phyloP scores from a whole-genome alignment of 2,329 filamentous ascomycete genomes.

The Pseudophaeomoniella oleicola region DNA sequence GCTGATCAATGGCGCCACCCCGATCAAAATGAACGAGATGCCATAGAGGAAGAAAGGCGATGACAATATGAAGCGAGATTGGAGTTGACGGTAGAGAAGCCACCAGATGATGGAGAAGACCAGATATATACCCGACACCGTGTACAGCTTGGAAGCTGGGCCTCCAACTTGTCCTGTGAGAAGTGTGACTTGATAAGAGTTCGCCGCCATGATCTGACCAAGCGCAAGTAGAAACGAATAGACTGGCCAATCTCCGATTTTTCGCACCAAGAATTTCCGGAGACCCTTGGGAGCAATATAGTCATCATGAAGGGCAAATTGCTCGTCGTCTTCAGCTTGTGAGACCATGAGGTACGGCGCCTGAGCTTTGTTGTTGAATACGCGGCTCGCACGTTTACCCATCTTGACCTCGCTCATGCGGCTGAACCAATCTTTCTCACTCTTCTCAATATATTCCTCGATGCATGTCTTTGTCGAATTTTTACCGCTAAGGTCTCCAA shows the following conservation, averaged over 20 bases:
- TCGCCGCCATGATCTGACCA: conserved; percentile 39
- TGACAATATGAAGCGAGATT: conserved; percentile 34
- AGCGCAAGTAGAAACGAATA: conserved; percentile 38
- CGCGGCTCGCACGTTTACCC: conserved; percentile 11
- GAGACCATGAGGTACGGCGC: neutral
- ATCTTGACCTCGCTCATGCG: conserved; percentile 36
- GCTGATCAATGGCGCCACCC: conserved; percentile 31
- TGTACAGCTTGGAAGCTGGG: conserved; percentile 35
- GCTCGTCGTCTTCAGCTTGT: neutral
- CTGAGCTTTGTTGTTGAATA: neutral
- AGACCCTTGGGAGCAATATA: conserved; percentile 33
- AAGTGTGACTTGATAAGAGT: conserved; percentile 44
- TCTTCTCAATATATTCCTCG: conserved; percentile 39
- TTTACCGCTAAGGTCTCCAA: conserved; percentile 31
- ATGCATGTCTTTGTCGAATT: conserved; percentile 40
- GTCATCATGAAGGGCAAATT: conserved; percentile 13
- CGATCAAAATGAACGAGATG: conserved; percentile 39
- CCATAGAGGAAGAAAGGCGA: conserved; percentile 41
- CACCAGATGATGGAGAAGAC: conserved; percentile 39
- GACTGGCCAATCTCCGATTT: conserved; percentile 38
- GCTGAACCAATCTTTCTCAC: conserved; percentile 43
- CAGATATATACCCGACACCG: conserved; percentile 36
- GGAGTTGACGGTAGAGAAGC: conserved; percentile 34
- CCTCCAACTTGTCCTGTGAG: conserved; percentile 38
- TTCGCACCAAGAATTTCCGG: conserved; percentile 26